phyloP scores from a whole-genome alignment of 148 eudicot species.

The Amaranthus cruentus region DNA sequence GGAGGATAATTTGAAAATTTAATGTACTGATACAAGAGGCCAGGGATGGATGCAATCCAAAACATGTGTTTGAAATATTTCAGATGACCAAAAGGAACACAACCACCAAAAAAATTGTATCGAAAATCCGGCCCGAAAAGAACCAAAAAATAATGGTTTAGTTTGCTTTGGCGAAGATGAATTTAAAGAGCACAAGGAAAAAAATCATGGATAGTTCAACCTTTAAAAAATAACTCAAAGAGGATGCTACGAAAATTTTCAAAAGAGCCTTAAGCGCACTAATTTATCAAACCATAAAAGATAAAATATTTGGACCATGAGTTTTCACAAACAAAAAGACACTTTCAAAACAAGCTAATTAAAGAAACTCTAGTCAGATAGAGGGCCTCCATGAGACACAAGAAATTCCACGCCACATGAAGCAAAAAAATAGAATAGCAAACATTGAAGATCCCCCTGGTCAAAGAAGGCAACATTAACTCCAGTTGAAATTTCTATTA shows the following conservation, averaged over 20 bases:
- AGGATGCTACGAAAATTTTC: neutral
- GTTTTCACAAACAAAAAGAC: neutral
- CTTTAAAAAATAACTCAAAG: neutral
- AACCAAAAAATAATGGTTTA: neutral
- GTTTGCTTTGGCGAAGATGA: neutral
- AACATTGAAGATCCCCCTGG: slow-evolving; percentile 11
- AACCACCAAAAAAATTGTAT: neutral
- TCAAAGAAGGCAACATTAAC: slow-evolving; percentile 16
- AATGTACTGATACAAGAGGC: neutral
- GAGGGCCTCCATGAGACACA: slow-evolving; percentile 12
- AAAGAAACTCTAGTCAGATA: neutral
- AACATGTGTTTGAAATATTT: neutral
- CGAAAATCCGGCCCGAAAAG: neutral
- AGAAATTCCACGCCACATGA: slow-evolving; percentile 6
- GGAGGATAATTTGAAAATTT: neutral
- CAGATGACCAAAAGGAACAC: neutral
- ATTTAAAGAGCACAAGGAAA: neutral
- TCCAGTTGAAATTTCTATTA: neutral
- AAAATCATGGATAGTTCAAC: neutral
- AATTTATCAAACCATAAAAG: neutral
- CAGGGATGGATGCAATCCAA: neutral
- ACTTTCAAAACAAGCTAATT: neutral
- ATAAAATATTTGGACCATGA: neutral
- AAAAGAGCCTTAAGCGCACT: neutral
- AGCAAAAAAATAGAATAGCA: slow-evolving; percentile 16